phyloP scores from a whole-genome alignment of 208 protist genomes.

The Trypanosoma boissoni region DNA sequence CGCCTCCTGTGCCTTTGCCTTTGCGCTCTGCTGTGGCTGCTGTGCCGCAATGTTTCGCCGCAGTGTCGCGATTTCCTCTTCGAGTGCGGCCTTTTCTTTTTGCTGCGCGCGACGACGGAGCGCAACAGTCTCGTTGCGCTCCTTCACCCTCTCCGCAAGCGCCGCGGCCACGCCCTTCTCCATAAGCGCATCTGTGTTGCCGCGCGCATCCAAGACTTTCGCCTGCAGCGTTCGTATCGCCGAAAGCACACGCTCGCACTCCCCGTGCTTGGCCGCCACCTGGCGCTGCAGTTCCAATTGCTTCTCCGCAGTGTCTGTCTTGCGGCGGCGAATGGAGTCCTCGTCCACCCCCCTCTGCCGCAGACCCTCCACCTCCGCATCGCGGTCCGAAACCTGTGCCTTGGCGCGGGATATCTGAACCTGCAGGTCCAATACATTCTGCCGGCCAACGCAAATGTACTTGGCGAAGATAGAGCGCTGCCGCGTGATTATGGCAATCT shows the following conservation, averaged over 20 bases:
- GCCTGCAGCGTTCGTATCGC: not conserved
- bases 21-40: not conserved
- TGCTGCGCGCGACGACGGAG: constrained; percentile 10
- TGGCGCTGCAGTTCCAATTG: constrained; percentile 11
- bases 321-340: not conserved
- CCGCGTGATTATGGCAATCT: constrained; percentile 10
- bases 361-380: not conserved
- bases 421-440: constrained; percentile 2
- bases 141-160: constrained; percentile 5
- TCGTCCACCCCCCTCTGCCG: constrained; percentile 13
- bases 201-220: not conserved
- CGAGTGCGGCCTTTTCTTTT: constrained; percentile 1
- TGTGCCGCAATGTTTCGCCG: not conserved
- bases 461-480: constrained; percentile 5
- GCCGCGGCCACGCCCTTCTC: constrained; percentile 7
- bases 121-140: constrained; percentile 5
- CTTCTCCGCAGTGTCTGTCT: not conserved
- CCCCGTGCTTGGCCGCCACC: constrained; percentile 8
- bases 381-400: not conserved
- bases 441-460: not conserved
- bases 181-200: constrained; percentile 6
- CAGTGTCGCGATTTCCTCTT: not conserved
- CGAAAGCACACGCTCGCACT: constrained; percentile 7
- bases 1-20: not conserved
- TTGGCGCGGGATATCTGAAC: not conserved